Evolutionary conservation across 1,139 yeast genomes (phyloP), one percentile per base, ranked within the genome.

Genomic region (Pichia sp.): DNA sequence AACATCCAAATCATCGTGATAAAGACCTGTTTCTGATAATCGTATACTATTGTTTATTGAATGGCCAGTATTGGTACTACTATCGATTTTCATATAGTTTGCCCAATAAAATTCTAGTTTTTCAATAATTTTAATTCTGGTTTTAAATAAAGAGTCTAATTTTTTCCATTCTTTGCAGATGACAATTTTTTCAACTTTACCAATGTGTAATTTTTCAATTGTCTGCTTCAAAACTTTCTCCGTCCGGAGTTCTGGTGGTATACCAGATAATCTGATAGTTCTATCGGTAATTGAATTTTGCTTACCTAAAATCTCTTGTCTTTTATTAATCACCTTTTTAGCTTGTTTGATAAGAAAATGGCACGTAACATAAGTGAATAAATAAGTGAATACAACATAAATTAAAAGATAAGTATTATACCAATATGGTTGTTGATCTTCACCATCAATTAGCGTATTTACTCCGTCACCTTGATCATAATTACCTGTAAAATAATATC

Each of bases 241-340:
- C 40, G 78, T 79, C 43, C 96, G 67, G 30, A 88, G 64, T 38
- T 80, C 78, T 0, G 85, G 81, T 0, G 97, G 96, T n/a, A 91
- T 86, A 0, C 97, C 97, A 33, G 93, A 83, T 21, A 91, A 62
- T 45, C 93, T 68, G 41, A 91, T 84, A 0, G 98, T 91, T 55
- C 96, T 70, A 66, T 91, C 98, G 0, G 97, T 88, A 41, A 91
- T 76, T 6, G 96, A 82, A 59, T 85, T 83, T 59, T 89, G 97
- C 38, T 79, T 75, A 0, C 97, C 97, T 50, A 91, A 66, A 57
- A 85, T 85, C 50, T 72, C 69, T 59, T 91, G 98, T 44, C 98
- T 72, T 18, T 84, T 80, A 44, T 72, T 69, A 23, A 89, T 81
- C 31, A 91, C 87, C 44, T 72, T 68, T 46, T 72, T 70, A 0